Evolutionary conservation across 768 basidiomycete genomes (phyloP).

Genomic region (Serendipita sp.): DNA sequence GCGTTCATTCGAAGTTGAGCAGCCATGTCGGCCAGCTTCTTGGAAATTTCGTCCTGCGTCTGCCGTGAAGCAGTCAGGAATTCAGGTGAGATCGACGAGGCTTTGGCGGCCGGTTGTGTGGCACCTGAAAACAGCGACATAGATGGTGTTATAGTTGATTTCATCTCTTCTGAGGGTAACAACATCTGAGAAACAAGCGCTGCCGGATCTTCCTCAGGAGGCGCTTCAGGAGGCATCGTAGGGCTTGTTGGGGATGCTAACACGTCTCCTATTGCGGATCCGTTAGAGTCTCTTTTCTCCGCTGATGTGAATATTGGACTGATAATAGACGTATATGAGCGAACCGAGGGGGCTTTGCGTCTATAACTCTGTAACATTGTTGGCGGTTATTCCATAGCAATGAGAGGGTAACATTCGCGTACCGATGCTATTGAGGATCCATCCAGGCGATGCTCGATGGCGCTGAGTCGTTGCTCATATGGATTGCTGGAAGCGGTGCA

Average conservation of each 20-base stretch:
- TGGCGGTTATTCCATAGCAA: neutral
- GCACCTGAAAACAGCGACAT: constrained; percentile 15
- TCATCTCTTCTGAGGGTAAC: neutral
- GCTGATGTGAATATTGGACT: neutral
- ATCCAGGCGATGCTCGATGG: constrained; percentile 4
- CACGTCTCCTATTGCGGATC: neutral
- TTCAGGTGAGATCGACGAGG: constrained; percentile 32
- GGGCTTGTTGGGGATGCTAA: neutral
- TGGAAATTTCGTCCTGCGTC: constrained; percentile 53
- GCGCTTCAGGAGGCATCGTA: neutral
- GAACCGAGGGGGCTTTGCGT: neutral
- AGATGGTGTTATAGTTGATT: neutral
- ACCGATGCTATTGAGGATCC: constrained; percentile 3
- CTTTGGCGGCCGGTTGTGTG: constrained; percentile 25
- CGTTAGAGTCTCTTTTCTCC: neutral
- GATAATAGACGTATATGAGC: neutral
- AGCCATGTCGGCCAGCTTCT: constrained; percentile 72
- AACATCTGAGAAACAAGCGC: neutral
- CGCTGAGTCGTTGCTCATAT: constrained; percentile 4
- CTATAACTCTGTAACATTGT: neutral
- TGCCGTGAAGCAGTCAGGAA: constrained; percentile 19
- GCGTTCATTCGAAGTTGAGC: constrained; percentile 74
- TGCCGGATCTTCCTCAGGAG: neutral
- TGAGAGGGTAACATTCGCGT: neutral
- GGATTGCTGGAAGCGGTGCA: neutral